phyloP scores from a whole-genome alignment of 768 basidiomycete genomes.

The Mycena indigotica region DNA sequence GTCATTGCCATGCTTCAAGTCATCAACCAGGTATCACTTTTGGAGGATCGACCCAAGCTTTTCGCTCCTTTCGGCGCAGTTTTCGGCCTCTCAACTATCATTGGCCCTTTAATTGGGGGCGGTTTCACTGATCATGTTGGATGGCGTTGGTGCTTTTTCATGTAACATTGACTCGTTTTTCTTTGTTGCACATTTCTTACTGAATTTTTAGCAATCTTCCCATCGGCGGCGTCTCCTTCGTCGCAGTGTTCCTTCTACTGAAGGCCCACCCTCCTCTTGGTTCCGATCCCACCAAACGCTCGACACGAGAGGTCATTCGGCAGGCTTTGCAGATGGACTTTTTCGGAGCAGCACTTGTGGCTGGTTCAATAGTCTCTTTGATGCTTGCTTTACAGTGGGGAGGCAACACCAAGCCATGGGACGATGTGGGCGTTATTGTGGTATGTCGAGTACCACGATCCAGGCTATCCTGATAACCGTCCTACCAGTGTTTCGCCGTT shows the following conservation, averaged over 20 bases:
- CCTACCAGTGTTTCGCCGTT: slow-evolving; percentile 14
- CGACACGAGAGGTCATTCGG: slow-evolving; percentile 11
- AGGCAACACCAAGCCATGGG: slow-evolving; percentile 46
- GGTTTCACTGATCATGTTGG: slow-evolving; percentile 27
- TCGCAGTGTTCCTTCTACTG: slow-evolving; percentile 13
- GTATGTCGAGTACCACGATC: slow-evolving; percentile 11
- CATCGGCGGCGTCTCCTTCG: slow-evolving; percentile 22
- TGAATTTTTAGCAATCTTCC: slow-evolving; percentile 23
- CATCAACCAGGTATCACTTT: slow-evolving; percentile 36
- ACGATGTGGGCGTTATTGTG: slow-evolving; percentile 18
- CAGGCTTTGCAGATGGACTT: slow-evolving; percentile 34
- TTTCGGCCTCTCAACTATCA: slow-evolving; percentile 18
- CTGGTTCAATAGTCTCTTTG: slow-evolving; percentile 37
- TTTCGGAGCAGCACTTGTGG: slow-evolving; percentile 38
- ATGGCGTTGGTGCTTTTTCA: neutral
- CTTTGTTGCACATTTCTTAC: neutral
- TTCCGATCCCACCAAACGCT: slow-evolving; percentile 14
- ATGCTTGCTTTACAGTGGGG: slow-evolving; percentile 49
- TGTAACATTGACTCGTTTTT: neutral
- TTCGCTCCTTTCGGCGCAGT: slow-evolving; percentile 32
- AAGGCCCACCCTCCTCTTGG: slow-evolving; percentile 20
- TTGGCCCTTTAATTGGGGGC: slow-evolving; percentile 29
- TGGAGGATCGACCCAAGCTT: slow-evolving; percentile 32
- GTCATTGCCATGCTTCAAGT: slow-evolving; percentile 28
- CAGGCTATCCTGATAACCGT: neutral